A percentile compares a stretch with the other conserved stretches of the same genome.
Evolutionary conservation across 2,329 filamentous ascomycete genomes (phyloP).

Genomic region (Xylariales sp.): DNA sequence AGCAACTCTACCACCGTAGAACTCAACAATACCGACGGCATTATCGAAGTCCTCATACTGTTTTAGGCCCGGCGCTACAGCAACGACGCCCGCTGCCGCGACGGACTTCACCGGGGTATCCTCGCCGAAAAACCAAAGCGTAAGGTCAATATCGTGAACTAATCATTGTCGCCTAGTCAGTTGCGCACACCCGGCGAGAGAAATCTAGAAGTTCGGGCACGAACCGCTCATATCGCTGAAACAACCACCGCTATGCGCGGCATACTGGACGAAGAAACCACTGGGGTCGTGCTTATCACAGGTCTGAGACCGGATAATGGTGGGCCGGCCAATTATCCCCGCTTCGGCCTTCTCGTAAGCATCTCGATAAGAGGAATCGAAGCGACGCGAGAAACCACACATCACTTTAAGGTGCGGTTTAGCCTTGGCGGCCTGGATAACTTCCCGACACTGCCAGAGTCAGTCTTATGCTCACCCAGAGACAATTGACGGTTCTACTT

Average conservation of each 20-base stretch:
- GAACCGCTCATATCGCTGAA: slow-evolving; percentile 72
- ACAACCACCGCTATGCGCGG: slow-evolving; percentile 73
- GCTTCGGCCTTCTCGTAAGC: slow-evolving; percentile 63
- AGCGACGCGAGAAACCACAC: slow-evolving; percentile 74
- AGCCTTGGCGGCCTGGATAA: slow-evolving; percentile 60
- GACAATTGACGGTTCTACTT: slow-evolving; percentile 44
- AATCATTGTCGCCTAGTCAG: neutral
- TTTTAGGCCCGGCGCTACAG: slow-evolving; percentile 67
- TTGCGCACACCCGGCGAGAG: neutral
- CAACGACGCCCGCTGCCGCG: slow-evolving; percentile 66
- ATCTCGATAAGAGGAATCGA: slow-evolving; percentile 73
- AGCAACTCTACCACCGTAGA: slow-evolving; percentile 69
- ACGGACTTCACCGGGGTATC: slow-evolving; percentile 66
- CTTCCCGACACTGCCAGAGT: slow-evolving; percentile 64
- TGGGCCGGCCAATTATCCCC: slow-evolving; percentile 69
- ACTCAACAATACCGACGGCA: slow-evolving; percentile 73
- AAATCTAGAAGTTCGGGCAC: neutral
- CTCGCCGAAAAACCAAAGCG: slow-evolving; percentile 71
- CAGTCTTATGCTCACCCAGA: neutral
- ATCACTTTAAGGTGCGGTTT: slow-evolving; percentile 71
- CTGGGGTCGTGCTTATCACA: slow-evolving; percentile 73
- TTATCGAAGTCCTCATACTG: slow-evolving; percentile 72
- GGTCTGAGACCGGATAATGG: slow-evolving; percentile 72
- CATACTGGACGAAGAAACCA: slow-evolving; percentile 76
- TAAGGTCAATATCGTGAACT: slow-evolving; percentile 76